Conservation (phyloP, 768 basidiomycete species). For the Dictyophora rubrovolvata region DNA sequence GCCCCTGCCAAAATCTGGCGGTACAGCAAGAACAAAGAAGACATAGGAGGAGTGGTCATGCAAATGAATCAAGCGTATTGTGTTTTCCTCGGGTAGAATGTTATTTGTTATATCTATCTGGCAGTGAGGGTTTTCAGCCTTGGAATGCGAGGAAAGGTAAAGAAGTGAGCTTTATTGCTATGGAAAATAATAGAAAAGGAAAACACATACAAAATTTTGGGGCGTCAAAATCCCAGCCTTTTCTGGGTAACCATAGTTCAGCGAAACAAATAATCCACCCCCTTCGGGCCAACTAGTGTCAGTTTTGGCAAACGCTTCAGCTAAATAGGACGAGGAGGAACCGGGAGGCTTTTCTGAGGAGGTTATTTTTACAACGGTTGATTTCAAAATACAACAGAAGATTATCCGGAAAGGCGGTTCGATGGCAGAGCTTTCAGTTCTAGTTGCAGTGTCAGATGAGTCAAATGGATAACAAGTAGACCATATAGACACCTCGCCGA, state of each 20-base stretch:
- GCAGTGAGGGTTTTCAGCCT: not conserved
- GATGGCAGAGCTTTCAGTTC: not conserved
- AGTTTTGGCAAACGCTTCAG: not conserved
- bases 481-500: not conserved
- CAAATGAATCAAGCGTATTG: not conserved
- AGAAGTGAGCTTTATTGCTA: not conserved
- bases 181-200: not conserved
- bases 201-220: not conserved
- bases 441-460: not conserved
- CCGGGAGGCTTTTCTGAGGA: not conserved
- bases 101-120: not conserved
- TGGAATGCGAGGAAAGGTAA: no score
- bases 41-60: not conserved
- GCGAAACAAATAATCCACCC: not conserved
- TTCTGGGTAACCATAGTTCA: not conserved
- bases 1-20: not conserved
- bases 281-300: not conserved
- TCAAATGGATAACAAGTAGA: not conserved
- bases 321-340: not conserved
- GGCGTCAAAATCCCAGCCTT: not conserved
- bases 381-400: not conserved
- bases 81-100: not conserved
- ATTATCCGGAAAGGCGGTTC: not conserved
- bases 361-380: not conserved
- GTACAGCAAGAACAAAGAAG: not conserved